These are phyloP conservation scores for Neurospora sp. DNA, from an alignment of 2,329 filamentous ascomycete species.

Conservation along the genomic window DNA sequence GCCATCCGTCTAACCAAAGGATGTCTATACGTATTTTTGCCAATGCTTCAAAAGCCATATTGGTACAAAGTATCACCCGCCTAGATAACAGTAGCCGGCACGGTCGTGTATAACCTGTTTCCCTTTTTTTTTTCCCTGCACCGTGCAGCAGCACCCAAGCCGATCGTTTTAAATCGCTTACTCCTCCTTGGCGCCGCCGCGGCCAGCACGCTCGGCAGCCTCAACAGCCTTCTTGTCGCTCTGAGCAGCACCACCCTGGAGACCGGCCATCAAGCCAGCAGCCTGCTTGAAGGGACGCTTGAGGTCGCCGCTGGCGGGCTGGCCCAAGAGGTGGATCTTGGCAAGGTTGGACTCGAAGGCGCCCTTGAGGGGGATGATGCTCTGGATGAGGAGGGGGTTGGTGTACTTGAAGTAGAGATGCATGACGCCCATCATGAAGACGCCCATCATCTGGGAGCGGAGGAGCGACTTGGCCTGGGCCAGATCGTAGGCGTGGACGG, in stretches of 20 bases:
- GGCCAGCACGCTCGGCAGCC: constrained; percentile 65
- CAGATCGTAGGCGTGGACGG: constrained; percentile 88
- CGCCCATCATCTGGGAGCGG: constrained; percentile 88
- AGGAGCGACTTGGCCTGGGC: constrained; percentile 75
- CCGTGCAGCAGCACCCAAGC: neutral
- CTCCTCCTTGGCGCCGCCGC: constrained; percentile 64
- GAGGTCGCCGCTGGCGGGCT: constrained; percentile 80
- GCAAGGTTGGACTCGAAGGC: constrained; percentile 91
- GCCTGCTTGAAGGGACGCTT: constrained; percentile 91
- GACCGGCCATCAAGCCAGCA: constrained; percentile 72
- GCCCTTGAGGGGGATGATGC: constrained; percentile 93
- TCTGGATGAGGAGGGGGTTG: constrained; percentile 97
- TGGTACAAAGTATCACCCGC: neutral
- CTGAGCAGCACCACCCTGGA: constrained; percentile 66
- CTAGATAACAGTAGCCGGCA: neutral
- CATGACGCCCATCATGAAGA: constrained; percentile 98
- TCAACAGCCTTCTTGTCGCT: constrained; percentile 88
- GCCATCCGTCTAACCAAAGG: neutral
- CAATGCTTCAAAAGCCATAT: neutral
- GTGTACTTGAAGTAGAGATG: constrained; percentile 99
- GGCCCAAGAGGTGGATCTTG: constrained; percentile 88
- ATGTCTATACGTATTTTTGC: neutral
- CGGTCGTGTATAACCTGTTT: neutral
- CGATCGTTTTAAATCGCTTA: constrained; percentile 27
- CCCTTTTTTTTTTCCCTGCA: neutral